Conservation (phyloP, 208 protist genomes). For the Leishmania guyanensis region DNA sequence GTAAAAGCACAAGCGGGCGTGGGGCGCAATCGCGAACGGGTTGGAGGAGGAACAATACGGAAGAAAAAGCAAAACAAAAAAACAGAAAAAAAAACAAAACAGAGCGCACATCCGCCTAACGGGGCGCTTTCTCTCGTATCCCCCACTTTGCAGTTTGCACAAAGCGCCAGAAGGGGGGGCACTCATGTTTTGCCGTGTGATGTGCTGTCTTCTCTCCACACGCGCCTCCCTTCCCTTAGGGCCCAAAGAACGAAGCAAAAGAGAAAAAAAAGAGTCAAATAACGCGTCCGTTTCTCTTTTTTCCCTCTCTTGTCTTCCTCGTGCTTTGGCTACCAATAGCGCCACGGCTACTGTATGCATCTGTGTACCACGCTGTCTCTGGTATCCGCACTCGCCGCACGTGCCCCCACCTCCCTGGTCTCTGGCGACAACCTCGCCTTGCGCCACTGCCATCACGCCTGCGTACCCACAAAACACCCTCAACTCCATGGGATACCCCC, state of each 20-base stretch:
- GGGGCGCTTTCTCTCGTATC: neutral
- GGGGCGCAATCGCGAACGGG: neutral
- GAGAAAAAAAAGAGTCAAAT: too few species aligned
- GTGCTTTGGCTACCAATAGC: neutral
- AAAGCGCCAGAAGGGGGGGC: neutral
- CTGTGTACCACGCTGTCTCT: neutral
- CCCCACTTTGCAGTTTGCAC: neutral
- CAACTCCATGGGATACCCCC: neutral
- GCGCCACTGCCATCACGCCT: neutral
- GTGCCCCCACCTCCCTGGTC: neutral
- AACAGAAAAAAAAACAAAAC: neutral
- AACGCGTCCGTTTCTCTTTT: neutral
- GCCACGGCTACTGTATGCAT: neutral
- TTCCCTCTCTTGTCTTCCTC: slow-evolving; percentile 9
- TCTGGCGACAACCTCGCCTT: neutral
- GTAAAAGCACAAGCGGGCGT: neutral
- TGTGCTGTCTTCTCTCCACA: neutral
- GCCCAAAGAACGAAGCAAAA: neutral
- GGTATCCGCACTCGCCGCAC: neutral
- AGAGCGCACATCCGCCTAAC: neutral
- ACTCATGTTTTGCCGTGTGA: too few species aligned
- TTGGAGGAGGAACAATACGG: too few species aligned
- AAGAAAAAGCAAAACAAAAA: neutral
- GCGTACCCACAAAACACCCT: neutral
- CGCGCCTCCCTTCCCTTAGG: neutral